Evolutionary conservation across 1,284 basidiomycete genomes (phyloP).

Genomic region (Malassezia equina): DNA sequence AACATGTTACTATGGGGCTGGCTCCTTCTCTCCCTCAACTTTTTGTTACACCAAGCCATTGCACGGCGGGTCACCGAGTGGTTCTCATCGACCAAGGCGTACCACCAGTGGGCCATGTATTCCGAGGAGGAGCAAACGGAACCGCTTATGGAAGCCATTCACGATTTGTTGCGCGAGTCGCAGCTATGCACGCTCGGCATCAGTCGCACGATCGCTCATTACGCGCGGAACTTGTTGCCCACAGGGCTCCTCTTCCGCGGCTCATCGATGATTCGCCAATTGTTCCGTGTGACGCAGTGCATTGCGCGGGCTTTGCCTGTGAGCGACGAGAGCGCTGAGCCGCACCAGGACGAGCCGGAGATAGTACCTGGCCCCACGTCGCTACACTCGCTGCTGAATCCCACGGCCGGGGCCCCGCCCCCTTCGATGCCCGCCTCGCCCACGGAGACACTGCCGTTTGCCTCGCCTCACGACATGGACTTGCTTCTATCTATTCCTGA

Average conservation of each 20-base stretch:
- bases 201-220: conserved; percentile 7
- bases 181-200: conserved; percentile 2
- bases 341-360: neutral
- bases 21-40: conserved; percentile 1
- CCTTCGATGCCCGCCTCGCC: too few relatives aligned
- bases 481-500: neutral
- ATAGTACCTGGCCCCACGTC: neutral
- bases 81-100: neutral
- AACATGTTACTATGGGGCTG: conserved; percentile 5
- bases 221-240: neutral
- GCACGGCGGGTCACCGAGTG: conserved; percentile 9
- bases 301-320: conserved; percentile 14
- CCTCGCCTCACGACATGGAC: neutral
- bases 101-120: neutral
- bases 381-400: conserved; percentile 7
- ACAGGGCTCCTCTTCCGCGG: conserved; percentile 5
- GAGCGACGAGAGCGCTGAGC: neutral
- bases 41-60: conserved; percentile 5
- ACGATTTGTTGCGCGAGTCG: neutral
- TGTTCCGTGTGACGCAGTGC: conserved; percentile 21
- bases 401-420: neutral
- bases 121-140: neutral
- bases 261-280: conserved; percentile 7
- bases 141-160: neutral
- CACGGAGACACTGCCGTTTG: neutral